These are phyloP conservation scores for Aspergillus heteromorphus DNA, from an alignment of 495 filamentous ascomycete species.

Conservation along the genomic window DNA sequence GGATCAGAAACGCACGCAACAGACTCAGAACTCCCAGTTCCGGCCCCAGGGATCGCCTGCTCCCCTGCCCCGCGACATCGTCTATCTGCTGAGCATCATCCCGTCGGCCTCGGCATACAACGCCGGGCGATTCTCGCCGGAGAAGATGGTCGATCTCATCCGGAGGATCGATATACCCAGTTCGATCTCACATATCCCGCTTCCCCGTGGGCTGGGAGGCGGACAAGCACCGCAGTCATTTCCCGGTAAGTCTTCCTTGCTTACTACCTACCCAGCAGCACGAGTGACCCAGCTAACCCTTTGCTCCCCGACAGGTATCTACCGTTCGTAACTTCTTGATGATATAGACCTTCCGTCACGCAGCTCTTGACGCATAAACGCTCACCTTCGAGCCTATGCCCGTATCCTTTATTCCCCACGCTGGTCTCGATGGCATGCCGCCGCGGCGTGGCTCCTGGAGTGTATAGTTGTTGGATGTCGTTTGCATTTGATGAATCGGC, in stretches of 20 bases:
- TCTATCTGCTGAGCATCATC: constrained; percentile 75
- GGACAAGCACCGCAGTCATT: constrained; percentile 27
- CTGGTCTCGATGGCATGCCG: constrained; percentile 3
- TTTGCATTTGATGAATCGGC: constrained; percentile 21
- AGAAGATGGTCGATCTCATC: constrained; percentile 68
- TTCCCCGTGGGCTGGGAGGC: constrained; percentile 30
- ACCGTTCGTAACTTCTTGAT: constrained; percentile 20
- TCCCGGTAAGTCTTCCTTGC: constrained; percentile 24
- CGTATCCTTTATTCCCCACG: constrained; percentile 1
- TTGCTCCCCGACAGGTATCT: constrained; percentile 21
- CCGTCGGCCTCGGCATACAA: constrained; percentile 71
- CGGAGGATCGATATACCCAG: constrained; percentile 59
- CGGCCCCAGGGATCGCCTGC: constrained; percentile 41
- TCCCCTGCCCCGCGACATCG: constrained; percentile 70
- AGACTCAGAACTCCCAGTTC: constrained; percentile 30
- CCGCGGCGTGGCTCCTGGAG: constrained; percentile 14
- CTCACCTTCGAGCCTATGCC: neutral
- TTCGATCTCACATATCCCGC: constrained; percentile 42
- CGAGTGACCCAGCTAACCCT: constrained; percentile 3
- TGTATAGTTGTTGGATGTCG: constrained; percentile 16
- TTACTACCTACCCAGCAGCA: neutral
- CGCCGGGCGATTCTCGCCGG: constrained; percentile 59
- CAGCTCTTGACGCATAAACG: neutral
- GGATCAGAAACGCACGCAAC: constrained; percentile 58
- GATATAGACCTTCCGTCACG: constrained; percentile 4